Evolutionary conservation across 2,329 filamentous ascomycete genomes (phyloP), one percentile per base, ranked within the genome.

Genomic region (Rutstroemia sp.): DNA sequence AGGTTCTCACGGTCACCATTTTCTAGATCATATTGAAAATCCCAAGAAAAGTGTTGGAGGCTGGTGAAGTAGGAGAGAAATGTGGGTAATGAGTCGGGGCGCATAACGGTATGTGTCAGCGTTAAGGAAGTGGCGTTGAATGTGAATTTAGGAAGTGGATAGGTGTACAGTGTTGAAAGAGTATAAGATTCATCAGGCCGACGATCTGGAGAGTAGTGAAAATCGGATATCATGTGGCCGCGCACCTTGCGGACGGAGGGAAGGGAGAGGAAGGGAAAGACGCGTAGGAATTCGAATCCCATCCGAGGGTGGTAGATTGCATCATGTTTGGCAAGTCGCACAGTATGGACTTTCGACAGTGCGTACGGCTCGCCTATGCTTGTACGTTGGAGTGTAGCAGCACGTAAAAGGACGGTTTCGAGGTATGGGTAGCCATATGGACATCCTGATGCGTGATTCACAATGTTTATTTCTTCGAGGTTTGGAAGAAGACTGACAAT

Each of bases 401-500:
- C 54, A 45, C 50, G 30, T 19, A 42, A 25, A 5, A 57, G 49
- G 10, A 57, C 17, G 2, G 54, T 46, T 52, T 57, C 54, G 14
- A 57, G 14, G n/a, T 57, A 57, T 41, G 54, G 54, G n/a, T 52
- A 57, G 14, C 50, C 54, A 5, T 57, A 25, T 4, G 49, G 49
- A 47, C 48, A 52, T 3, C 54, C 54, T 17, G 34, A 49, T 9
- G 52, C 52, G 23, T 57, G 50, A 19, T 57, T 52, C 10, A 57
- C 45, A 34, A 57, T 52, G 27, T 57, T 53, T 2, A 57, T 51
- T 5, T 51, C 34, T 34, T 48, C 21, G 1, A 57, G 21, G n/a
- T 57, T 57, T 5, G 54, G 54, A 17, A 57, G 54, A 27, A 57
- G 54, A 37, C 54, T 53, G 23, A 57, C n/a, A 5, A 57, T 23